Evolutionary conservation across 106 monocot species (phyloP).

Genomic region (Xerophyta viscosa): DNA sequence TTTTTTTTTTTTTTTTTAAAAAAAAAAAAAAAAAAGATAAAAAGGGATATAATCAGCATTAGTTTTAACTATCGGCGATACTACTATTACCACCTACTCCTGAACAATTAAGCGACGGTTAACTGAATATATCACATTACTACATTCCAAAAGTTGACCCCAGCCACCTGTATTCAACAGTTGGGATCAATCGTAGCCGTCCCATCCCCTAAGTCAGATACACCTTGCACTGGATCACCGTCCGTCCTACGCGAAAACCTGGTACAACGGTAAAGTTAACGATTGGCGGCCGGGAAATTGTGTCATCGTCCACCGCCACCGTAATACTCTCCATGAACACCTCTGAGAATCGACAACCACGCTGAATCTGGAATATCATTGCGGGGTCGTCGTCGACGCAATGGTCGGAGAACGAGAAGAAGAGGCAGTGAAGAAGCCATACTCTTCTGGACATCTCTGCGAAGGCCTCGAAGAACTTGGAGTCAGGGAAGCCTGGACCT

Average conservation of each 20-base stretch:
- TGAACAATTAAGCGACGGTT: too few species aligned
- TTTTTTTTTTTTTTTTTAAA: too few species aligned
- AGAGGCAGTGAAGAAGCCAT: slow-evolving; percentile 69
- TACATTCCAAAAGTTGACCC: too few species aligned
- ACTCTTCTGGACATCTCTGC: slow-evolving; percentile 60
- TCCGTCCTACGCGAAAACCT: slow-evolving; percentile 58
- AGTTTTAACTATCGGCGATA: too few species aligned
- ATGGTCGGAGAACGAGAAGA: slow-evolving; percentile 36
- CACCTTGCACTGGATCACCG: slow-evolving; percentile 70
- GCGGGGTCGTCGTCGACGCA: slow-evolving; percentile 3
- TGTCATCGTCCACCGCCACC: slow-evolving; percentile 12
- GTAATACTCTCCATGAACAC: slow-evolving; percentile 87
- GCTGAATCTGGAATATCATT: slow-evolving; percentile 48
- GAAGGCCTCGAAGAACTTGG: slow-evolving; percentile 39
- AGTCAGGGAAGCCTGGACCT: slow-evolving; percentile 14
- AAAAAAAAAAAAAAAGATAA: too few species aligned
- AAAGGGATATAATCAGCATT: too few species aligned
- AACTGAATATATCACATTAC: too few species aligned
- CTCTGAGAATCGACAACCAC: slow-evolving; percentile 71
- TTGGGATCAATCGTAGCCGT: too few species aligned
- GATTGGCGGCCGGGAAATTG: neutral
- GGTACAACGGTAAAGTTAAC: slow-evolving; percentile 79
- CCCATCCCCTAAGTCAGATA: slow-evolving; percentile 40
- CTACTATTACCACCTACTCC: too few species aligned
- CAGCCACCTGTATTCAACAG: too few species aligned